Percentiles rank a stretch among this genome's conserved stretches.
These are phyloP conservation scores for Tarenaya hassleriana DNA, from an alignment of 345 rosid species.

Conservation along the genomic window DNA sequence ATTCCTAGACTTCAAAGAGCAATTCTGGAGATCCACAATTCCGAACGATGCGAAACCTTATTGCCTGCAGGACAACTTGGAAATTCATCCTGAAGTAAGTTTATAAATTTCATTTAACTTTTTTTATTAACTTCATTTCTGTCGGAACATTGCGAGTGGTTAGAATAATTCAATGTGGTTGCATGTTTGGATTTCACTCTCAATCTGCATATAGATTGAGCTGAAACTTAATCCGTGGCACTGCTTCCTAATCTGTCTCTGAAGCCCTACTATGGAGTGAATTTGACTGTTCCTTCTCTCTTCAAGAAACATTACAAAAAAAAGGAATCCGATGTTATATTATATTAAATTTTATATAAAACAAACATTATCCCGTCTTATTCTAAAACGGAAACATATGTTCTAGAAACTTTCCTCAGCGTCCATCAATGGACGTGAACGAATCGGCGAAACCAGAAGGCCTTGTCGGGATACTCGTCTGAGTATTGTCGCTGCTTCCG, in stretches of 20 bases:
- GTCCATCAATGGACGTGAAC: constrained; percentile 74
- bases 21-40: constrained; percentile 51
- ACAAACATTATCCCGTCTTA: too few species aligned
- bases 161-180: constrained; percentile 1
- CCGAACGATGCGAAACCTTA: constrained; percentile 29
- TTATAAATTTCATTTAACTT: constrained; percentile 1
- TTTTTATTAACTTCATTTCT: constrained; percentile 5
- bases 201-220: constrained; percentile 12
- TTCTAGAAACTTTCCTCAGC: constrained; percentile 41
- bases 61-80: constrained; percentile 25
- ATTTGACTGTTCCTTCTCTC: constrained; percentile 6
- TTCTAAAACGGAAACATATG: too few species aligned
- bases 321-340: too few species aligned
- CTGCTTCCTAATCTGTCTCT: constrained; percentile 3
- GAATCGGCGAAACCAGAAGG: constrained; percentile 92
- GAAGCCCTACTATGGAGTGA: not conserved
- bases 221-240: constrained; percentile 18
- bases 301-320: too few species aligned
- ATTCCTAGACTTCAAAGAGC: constrained; percentile 49
- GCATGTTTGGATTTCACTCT: constrained; percentile 9
- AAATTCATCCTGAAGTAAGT: constrained; percentile 35
- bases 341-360: too few species aligned
- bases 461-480: constrained; percentile 72
- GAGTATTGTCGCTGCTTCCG: constrained; percentile 59
- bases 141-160: constrained; percentile 7